A percentile compares a stretch with the other conserved stretches of the same genome.
Evolutionary conservation across 768 basidiomycete species (phyloP).

Genomic region (Myochromella boudieri): DNA sequence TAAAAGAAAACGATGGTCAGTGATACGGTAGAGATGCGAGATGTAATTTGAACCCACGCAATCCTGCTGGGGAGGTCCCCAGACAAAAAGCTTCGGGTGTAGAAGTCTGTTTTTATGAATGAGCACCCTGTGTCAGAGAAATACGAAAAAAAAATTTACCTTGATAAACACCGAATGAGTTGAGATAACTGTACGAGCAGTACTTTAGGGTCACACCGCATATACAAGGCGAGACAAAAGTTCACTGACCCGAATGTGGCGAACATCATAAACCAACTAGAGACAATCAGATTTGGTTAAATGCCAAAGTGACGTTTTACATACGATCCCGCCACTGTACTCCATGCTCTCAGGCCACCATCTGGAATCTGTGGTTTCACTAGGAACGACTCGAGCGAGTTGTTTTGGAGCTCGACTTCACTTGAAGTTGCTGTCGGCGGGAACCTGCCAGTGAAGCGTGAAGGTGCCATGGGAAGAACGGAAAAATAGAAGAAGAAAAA

Average conservation of each 20-base stretch:
- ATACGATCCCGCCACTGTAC: conserved; percentile 13
- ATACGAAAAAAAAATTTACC: background rate
- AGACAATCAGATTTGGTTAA: background rate
- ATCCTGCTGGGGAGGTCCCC: conserved; percentile 12
- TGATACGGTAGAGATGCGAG: background rate
- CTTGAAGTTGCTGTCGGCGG: no score
- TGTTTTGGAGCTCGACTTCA: no score
- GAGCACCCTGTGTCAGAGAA: background rate
- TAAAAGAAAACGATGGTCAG: background rate
- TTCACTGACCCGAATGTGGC: conserved; percentile 14
- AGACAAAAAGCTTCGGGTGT: conserved; percentile 11
- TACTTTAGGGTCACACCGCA: background rate
- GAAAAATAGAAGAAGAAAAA: no score
- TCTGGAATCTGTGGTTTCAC: conserved; percentile 7
- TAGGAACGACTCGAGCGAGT: no score
- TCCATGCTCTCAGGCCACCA: conserved; percentile 12
- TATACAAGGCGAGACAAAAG: no score
- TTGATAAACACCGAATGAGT: conserved; percentile 19
- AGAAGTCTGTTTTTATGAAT: conserved; percentile 5
- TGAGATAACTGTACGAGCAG: conserved; percentile 5
- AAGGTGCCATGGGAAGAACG: no score
- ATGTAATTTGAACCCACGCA: conserved; percentile 1
- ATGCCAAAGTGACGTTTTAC: background rate
- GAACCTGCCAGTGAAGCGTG: no score
- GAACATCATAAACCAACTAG: conserved; percentile 17